Conservation (phyloP, 176 grass and related monocot genomes). For the Aegilops bicornis region DNA sequence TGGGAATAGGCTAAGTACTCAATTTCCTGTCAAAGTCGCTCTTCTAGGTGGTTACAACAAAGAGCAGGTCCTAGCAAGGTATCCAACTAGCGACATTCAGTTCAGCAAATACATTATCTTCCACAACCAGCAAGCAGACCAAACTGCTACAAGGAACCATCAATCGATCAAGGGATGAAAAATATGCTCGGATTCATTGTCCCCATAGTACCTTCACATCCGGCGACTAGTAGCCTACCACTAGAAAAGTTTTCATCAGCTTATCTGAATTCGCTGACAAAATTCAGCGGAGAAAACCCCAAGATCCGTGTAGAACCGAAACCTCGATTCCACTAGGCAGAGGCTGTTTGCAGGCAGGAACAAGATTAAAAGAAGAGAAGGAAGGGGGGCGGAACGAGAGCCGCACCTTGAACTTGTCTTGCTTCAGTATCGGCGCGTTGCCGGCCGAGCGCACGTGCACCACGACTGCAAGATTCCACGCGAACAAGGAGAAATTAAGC, state of each 20-base stretch:
- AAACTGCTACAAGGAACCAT: not conserved
- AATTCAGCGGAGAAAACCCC: not conserved
- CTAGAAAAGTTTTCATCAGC: no score
- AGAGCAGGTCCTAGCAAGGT: not conserved
- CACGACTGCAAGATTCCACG: constrained; percentile 46
- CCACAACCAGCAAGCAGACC: not conserved
- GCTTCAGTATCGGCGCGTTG: constrained; percentile 77
- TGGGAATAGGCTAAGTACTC: no score
- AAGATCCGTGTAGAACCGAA: not conserved
- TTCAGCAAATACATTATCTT: not conserved
- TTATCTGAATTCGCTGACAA: not conserved
- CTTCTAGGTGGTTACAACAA: not conserved
- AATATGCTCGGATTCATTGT: no score
- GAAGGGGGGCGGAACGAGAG: not conserved
- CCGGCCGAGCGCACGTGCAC: constrained; percentile 73
- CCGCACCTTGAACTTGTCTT: constrained; percentile 73
- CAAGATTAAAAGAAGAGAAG: not conserved
- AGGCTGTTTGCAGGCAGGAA: not conserved
- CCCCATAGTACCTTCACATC: not conserved
- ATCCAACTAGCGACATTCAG: not conserved
- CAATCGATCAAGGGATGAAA: no score
- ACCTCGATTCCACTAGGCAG: not conserved
- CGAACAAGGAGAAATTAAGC: not conserved
- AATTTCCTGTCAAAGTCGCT: not conserved
- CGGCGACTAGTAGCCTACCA: no score